Evolutionary conservation across 2,329 filamentous ascomycete genomes (phyloP).

Genomic region (Microascus cirrosus): DNA sequence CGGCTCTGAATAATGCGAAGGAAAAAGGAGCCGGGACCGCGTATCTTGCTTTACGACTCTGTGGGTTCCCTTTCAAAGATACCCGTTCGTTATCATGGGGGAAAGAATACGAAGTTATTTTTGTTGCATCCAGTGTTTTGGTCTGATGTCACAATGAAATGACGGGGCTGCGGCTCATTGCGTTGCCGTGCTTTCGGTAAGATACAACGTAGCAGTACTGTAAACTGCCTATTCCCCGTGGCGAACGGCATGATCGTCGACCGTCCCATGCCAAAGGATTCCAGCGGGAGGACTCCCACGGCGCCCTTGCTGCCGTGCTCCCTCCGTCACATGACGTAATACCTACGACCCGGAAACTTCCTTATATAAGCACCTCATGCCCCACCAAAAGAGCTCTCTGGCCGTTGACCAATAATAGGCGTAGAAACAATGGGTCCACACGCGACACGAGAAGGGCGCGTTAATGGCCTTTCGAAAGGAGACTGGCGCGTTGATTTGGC

Average conservation of each 20-base stretch:
- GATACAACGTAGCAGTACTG: no score
- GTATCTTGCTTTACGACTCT: not conserved
- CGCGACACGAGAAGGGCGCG: conserved; percentile 4
- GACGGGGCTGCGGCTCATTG: no score
- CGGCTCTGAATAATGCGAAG: not conserved
- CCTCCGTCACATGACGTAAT: not conserved
- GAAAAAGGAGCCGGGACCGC: not conserved
- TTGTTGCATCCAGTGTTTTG: not conserved
- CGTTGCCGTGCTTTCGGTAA: no score
- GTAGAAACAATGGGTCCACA: not conserved
- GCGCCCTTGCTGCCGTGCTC: not conserved
- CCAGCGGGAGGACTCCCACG: not conserved
- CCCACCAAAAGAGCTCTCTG: not conserved
- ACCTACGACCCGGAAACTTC: not conserved
- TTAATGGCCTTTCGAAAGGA: not conserved
- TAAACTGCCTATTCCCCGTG: no score
- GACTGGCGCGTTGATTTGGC: not conserved
- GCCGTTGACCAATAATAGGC: not conserved
- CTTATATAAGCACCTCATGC: not conserved
- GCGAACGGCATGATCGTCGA: no score
- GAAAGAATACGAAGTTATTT: not conserved
- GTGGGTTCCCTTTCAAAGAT: not conserved
- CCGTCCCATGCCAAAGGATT: no score
- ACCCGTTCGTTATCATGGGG: not conserved
- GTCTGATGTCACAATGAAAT: no score